These are phyloP conservation scores for Leccinum arenicola DNA, from an alignment of 768 basidiomycete genomes.

Conservation along the genomic window DNA sequence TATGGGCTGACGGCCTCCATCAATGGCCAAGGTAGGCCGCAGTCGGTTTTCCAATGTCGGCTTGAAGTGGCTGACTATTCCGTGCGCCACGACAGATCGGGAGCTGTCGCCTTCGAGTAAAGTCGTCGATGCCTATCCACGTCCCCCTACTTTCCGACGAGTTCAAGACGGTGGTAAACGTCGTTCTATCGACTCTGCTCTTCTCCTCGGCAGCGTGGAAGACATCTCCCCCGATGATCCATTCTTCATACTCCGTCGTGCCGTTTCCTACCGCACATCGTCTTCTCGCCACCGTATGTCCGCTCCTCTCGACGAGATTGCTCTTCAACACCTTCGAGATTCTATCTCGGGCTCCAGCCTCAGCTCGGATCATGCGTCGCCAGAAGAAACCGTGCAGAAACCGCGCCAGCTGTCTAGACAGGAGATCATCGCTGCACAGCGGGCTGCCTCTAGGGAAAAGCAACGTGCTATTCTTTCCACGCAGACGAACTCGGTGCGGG, in stretches of 20 bases:
- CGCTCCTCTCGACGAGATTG: slow-evolving; percentile 81
- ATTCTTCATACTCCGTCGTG: slow-evolving; percentile 84
- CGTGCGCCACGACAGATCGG: slow-evolving; percentile 52
- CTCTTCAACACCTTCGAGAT: slow-evolving; percentile 68
- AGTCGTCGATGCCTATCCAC: slow-evolving; percentile 78
- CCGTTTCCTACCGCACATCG: slow-evolving; percentile 68
- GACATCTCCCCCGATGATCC: slow-evolving; percentile 86
- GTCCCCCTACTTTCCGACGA: slow-evolving; percentile 69
- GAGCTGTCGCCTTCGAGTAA: slow-evolving; percentile 78
- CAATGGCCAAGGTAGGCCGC: slow-evolving; percentile 59
- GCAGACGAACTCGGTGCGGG: too few relatives aligned
- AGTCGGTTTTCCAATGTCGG: neutral
- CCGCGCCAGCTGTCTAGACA: too few relatives aligned
- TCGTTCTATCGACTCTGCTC: slow-evolving; percentile 80
- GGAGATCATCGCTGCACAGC: too few relatives aligned
- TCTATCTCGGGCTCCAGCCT: too few relatives aligned
- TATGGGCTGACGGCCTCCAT: slow-evolving; percentile 70
- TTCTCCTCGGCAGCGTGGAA: slow-evolving; percentile 64
- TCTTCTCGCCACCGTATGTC: slow-evolving; percentile 70
- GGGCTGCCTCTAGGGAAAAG: too few relatives aligned
- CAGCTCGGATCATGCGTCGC: too few relatives aligned
- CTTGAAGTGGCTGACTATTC: slow-evolving; percentile 8
- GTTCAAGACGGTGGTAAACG: slow-evolving; percentile 63
- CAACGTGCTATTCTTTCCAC: too few relatives aligned
- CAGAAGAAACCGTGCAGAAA: too few relatives aligned